Evolutionary conservation across 1,139 yeast genomes (phyloP).

Genomic region (Blastobotrys illinoisensis): DNA sequence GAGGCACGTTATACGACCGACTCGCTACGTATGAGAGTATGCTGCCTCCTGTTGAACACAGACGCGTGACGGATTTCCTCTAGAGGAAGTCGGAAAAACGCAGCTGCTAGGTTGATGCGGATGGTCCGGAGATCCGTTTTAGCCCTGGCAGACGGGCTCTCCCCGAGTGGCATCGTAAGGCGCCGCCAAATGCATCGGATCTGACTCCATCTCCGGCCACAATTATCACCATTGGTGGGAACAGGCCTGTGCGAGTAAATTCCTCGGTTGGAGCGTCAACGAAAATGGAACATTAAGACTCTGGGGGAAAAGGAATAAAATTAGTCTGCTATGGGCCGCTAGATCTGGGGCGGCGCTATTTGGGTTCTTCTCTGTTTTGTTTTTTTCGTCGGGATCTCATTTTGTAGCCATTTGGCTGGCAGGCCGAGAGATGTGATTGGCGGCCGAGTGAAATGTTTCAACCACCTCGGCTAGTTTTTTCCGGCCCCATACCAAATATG

Average conservation of each 20-base stretch:
- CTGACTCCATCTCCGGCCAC: background rate
- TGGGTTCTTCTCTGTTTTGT: background rate
- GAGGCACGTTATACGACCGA: background rate
- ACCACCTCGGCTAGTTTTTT: background rate
- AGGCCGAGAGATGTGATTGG: background rate
- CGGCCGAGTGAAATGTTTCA: background rate
- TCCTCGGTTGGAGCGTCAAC: background rate
- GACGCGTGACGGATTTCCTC: background rate
- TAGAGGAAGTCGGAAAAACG: background rate
- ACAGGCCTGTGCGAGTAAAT: background rate
- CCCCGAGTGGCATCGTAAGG: background rate
- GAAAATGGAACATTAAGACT: background rate
- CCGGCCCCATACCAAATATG: background rate
- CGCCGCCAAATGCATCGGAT: background rate
- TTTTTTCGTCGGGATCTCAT: background rate
- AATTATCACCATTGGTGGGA: background rate
- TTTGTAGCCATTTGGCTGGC: background rate
- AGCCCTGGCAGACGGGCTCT: background rate
- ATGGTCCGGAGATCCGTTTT: background rate
- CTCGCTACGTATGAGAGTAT: background rate
- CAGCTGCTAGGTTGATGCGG: background rate
- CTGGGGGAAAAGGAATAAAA: background rate
- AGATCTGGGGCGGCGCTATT: background rate
- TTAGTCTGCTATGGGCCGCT: background rate
- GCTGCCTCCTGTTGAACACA: background rate